phyloP scores from a whole-genome alignment of 305 asterid species.

The Nicotiana rustica region DNA sequence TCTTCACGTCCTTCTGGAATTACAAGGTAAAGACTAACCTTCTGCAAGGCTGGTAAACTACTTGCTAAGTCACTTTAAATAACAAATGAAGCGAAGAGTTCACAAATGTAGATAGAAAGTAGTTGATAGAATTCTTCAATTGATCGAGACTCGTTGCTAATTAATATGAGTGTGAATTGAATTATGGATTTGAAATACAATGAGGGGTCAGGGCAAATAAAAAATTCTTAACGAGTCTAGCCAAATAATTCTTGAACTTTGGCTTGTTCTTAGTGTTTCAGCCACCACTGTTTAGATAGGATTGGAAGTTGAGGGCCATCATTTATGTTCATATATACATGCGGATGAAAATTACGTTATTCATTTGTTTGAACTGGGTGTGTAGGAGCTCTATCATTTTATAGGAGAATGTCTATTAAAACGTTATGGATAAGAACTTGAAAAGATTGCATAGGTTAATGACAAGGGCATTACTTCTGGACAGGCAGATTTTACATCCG shows the following conservation, averaged over 20 bases:
- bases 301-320: neutral
- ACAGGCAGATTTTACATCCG: neutral
- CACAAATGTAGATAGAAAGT: neutral
- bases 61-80: neutral
- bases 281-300: neutral
- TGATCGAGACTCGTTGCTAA: neutral
- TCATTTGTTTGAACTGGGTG: neutral
- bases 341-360: neutral
- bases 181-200: neutral
- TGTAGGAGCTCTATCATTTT: neutral
- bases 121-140: neutral
- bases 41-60: neutral
- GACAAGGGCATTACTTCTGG: slow-evolving; percentile 2
- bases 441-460: neutral
- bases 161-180: neutral
- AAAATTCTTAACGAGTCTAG: no score
- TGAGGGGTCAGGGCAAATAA: neutral
- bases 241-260: no score
- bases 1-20: slow-evolving; percentile 67
- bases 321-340: neutral
- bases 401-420: no score
- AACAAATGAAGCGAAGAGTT: neutral
- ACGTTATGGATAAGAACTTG: neutral
- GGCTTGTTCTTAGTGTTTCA: neutral
- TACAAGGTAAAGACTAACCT: slow-evolving; percentile 51